These are phyloP conservation scores for Clitocybe nebularis DNA, from an alignment of 1,284 basidiomycete species.

Conservation along the genomic window DNA sequence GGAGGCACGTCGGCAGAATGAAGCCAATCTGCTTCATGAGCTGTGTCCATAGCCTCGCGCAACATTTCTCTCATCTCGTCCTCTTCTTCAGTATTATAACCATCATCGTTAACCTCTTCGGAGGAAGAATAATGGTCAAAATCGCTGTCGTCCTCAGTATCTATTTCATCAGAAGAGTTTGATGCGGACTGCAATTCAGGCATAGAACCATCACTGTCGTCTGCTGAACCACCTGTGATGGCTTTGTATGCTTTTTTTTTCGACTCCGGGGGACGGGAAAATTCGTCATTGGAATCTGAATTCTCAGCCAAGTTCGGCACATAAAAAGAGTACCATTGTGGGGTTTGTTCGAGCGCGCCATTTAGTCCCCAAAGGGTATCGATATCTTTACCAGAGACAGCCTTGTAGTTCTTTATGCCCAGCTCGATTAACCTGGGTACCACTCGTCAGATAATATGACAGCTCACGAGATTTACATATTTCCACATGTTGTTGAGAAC, in stretches of 20 bases:
- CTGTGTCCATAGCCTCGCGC: constrained; percentile 69
- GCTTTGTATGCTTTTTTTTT: constrained; percentile 36
- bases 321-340: constrained; percentile 57
- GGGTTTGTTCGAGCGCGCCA: constrained; percentile 45
- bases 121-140: constrained; percentile 35
- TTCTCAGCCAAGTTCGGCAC: constrained; percentile 23
- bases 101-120: constrained; percentile 40
- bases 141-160: constrained; percentile 32
- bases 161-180: constrained; percentile 43
- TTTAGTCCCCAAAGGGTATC: constrained; percentile 62
- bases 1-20: constrained; percentile 37
- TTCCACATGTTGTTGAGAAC: constrained; percentile 64
- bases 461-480: constrained; percentile 51
- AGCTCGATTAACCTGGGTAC: too few relatives aligned
- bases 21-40: constrained; percentile 54
- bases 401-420: constrained; percentile 53
- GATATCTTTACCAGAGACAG: constrained; percentile 45
- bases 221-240: constrained; percentile 39
- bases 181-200: constrained; percentile 61
- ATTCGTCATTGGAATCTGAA: constrained; percentile 29
- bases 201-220: constrained; percentile 51
- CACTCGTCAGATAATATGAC: too few relatives aligned
- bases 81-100: constrained; percentile 66
- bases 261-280: constrained; percentile 17
- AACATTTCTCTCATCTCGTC: constrained; percentile 56